Evolutionary conservation across 2,329 filamentous ascomycete species (phyloP).

Genomic region (Epichloe coenophiala): DNA sequence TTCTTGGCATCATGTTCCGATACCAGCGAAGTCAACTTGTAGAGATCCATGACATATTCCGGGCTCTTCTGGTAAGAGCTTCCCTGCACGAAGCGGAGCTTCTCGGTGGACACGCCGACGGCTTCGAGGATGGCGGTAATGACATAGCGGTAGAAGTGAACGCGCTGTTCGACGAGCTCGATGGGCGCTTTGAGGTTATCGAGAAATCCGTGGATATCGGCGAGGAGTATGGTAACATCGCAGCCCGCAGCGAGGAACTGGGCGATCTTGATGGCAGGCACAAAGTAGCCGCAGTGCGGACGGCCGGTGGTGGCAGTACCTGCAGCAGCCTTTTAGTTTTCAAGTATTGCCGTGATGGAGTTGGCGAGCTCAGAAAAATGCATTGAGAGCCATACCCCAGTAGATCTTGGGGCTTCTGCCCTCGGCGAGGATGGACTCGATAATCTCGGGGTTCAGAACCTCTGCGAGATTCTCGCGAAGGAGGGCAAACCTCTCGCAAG

Average conservation of each 20-base stretch:
- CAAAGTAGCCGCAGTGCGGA: constrained; percentile 82
- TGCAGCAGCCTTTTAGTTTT: constrained; percentile 11
- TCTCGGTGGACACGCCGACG: constrained; percentile 64
- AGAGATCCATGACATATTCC: constrained; percentile 80
- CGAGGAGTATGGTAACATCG: constrained; percentile 65
- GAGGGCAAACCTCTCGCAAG: constrained; percentile 53
- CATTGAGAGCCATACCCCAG: constrained; percentile 46
- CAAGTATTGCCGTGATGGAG: too few species aligned
- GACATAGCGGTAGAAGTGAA: constrained; percentile 67
- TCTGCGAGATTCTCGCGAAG: constrained; percentile 74
- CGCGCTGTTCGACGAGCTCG: constrained; percentile 71
- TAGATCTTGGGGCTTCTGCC: constrained; percentile 66
- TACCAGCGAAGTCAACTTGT: constrained; percentile 56
- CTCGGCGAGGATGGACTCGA: constrained; percentile 57
- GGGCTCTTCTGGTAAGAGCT: constrained; percentile 64
- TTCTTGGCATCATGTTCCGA: constrained; percentile 76
- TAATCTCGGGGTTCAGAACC: constrained; percentile 71
- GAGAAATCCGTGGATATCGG: constrained; percentile 64
- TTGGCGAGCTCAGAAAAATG: background rate
- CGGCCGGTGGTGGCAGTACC: constrained; percentile 74
- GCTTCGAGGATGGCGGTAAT: constrained; percentile 65
- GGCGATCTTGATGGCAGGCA: constrained; percentile 78
- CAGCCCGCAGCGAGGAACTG: constrained; percentile 77
- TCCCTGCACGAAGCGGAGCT: constrained; percentile 72
- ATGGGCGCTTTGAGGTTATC: constrained; percentile 78